Evolutionary conservation across 306 rosid species (phyloP), one percentile per base, ranked within the genome.

Genomic region (Alnus glutinosa): DNA sequence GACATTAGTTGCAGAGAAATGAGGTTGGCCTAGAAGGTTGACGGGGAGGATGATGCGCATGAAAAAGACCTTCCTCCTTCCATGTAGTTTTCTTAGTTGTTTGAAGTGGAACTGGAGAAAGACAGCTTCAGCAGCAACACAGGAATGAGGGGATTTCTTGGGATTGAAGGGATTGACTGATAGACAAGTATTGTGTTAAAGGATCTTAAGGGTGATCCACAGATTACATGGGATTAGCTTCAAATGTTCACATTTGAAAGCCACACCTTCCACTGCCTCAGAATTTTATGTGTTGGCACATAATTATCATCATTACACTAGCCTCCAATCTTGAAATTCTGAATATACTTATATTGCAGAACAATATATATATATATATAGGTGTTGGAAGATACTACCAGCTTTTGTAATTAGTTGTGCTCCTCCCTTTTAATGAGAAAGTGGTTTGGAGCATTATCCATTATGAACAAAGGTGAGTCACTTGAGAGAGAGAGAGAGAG

Each of bases 21-120:
- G 50, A 69, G 57, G 66, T 66, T 88, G 83, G 44, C 78, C 77
- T 2, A 28, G 76, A 75, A 79, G 66, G 61, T 67, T 74, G 78
- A 80, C 46, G 82, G 55, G 51, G 66, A 74, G 39, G 78, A 75
- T 67, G 57, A 81, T 44, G 91, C 79, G 87, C 90, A 90, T 88
- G 90, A 90, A 16, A 87, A 83, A 77, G 94, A 92, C 96, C 74
- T 80, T 32, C 68, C 95, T 89, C 93, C 92, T 90, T 87, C 89
- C 93, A 52, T 30, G 88, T 82, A 73, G 84, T 82, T 89, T 84
- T 89, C 89, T 57, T 73, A 74, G 96, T 89, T 71, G 97, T 88
- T 89, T 83, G 82, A 71, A 86, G 97, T 90, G 97, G 97, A 86
- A 85, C 66, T 86, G 54, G 94, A 90, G 90, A 87, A 79, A 75